These are phyloP conservation scores for Acanthochlamys bracteata DNA, from an alignment of 106 monocot genomes.

Conservation along the genomic window DNA sequence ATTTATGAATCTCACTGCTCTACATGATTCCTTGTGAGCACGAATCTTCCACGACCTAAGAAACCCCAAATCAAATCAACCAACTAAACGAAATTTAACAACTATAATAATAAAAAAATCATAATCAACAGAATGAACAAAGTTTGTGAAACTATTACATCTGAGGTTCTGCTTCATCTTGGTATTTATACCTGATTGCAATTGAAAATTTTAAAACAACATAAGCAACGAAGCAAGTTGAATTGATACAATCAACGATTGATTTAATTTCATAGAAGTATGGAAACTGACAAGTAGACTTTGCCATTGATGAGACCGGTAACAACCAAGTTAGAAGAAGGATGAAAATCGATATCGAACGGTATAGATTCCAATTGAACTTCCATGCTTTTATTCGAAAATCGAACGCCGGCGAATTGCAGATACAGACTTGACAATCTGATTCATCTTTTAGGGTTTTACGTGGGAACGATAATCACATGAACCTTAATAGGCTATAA, in stretches of 20 bases:
- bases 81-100: not conserved
- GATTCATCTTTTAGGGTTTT: no score
- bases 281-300: slow-evolving; percentile 54
- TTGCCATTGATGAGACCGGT: slow-evolving; percentile 72
- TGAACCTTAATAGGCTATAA: no score
- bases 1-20: slow-evolving; percentile 74
- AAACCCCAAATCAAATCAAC: not conserved
- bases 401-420: no score
- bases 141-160: slow-evolving; percentile 26
- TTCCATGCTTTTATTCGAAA: no score
- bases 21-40: slow-evolving; percentile 74
- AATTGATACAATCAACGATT: no score
- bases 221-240: no score
- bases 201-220: no score
- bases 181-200: slow-evolving; percentile 62
- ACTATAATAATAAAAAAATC: not conserved
- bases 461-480: no score
- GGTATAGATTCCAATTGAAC: slow-evolving; percentile 44
- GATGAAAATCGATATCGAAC: slow-evolving; percentile 92
- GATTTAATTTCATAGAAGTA: not conserved
- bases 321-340: slow-evolving; percentile 50
- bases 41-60: slow-evolving; percentile 29
- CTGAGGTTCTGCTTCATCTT: slow-evolving; percentile 42
- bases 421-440: no score
- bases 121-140: not conserved